Evolutionary conservation across 345 rosid genomes (phyloP), one percentile per base, ranked within the genome.

Genomic region (Hypericum androsaemum): DNA sequence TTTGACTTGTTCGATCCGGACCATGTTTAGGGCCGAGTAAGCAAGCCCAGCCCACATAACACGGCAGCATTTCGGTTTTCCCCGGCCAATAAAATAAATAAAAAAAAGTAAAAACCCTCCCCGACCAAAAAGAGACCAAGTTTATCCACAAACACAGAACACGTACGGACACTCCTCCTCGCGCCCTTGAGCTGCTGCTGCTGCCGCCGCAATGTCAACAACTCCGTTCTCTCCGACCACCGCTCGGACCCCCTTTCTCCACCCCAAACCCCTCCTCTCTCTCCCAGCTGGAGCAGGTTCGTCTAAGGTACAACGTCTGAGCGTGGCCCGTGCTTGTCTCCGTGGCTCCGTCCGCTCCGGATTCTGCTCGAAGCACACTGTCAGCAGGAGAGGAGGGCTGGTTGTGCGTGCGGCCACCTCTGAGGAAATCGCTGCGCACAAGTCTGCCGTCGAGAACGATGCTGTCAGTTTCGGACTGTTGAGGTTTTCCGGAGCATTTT

Each of bases 381-480:
- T 55, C 39, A 56, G 22, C 71, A 82, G 96, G 60, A 62, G 55
- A 58, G 76, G 78, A 63, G 32, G 32, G 32, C 32, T 22, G 32
- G 48, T 69, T 13, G 76, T 87, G 61, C 82, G 80, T 59, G 78
- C 73, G 60, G 96, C 96, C 6, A 85, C 98, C 49, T 74, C 78
- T 8, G 98, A 92, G 64, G 98, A 92, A 69, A 88, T 92, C 7
- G 94, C 81, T 65, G 95, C 84, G 0, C 89, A 77, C 75, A 90
- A 84, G 57, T 76, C 89, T 48, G 60, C 71, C 35, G 78, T 90
- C 50, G 94, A 90, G 77, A 75, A 63, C 13, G 88, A 84, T 76
- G 92, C 69, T 59, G 98, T 90, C 59, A 63, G 97, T 70, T 11
- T 56, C 14, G 9, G 28, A 46, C 43, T 11, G 48, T 12, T 45